Evolutionary conservation across 2,329 filamentous ascomycete species (phyloP).

Genomic region (Cercospora sp.): DNA sequence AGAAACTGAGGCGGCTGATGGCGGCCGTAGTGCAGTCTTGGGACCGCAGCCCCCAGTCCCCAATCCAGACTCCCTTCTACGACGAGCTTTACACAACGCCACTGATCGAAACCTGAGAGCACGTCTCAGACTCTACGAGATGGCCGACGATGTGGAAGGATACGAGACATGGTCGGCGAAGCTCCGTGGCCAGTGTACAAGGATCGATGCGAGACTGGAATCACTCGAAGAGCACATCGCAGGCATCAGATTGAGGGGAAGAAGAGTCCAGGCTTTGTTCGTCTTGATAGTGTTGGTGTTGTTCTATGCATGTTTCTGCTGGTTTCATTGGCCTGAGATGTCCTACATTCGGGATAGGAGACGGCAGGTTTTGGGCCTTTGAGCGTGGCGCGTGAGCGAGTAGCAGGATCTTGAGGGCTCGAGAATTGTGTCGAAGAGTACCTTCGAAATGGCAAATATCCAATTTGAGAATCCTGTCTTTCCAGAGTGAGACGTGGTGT

Average conservation of each 20-base stretch:
- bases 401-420: background rate
- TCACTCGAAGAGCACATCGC: background rate
- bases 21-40: background rate
- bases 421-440: background rate
- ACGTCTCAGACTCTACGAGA: background rate
- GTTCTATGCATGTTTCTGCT: constrained; percentile 15
- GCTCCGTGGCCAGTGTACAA: background rate
- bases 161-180: background rate
- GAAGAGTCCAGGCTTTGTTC: background rate
- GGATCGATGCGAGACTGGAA: background rate
- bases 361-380: constrained; percentile 11
- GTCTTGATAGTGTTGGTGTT: background rate
- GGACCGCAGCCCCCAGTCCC: background rate
- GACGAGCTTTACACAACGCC: background rate
- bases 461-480: background rate
- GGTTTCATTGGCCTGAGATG: constrained; percentile 19
- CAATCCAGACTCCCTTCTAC: background rate
- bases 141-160: background rate
- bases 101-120: background rate
- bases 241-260: background rate
- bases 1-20: background rate
- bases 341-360: constrained; percentile 19
- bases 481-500: constrained; percentile 8
- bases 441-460: background rate
- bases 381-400: background rate